Evolutionary conservation across 1,284 basidiomycete genomes (phyloP).

Genomic region (Mycena citricolor): DNA sequence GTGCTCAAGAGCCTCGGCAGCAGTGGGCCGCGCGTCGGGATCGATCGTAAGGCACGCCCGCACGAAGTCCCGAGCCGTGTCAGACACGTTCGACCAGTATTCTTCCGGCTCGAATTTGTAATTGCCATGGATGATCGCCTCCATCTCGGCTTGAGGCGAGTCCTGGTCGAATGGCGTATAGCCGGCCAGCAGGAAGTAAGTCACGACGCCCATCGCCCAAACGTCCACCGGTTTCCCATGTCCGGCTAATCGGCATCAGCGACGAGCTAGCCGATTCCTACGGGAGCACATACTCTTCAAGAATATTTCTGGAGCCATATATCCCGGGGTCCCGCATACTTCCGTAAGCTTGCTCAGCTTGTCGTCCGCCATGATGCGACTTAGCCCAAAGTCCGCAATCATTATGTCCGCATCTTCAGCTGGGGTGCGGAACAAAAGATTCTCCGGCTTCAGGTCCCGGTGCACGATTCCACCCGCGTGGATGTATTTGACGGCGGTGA

Average conservation of each 20-base stretch:
- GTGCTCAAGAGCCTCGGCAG: conserved; percentile 67
- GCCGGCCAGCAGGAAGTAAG: conserved; percentile 91
- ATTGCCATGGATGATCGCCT: conserved; percentile 89
- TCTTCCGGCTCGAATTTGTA: conserved; percentile 89
- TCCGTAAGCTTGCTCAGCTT: conserved; percentile 89
- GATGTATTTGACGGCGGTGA: conserved; percentile 87
- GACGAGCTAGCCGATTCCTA: conserved; percentile 35
- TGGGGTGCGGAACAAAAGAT: conserved; percentile 89
- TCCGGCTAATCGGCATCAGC: too few species aligned
- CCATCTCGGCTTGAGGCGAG: conserved; percentile 84
- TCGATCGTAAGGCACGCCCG: conserved; percentile 79
- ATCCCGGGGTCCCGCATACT: conserved; percentile 93
- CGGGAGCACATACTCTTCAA: conserved; percentile 67
- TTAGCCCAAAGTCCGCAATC: conserved; percentile 95
- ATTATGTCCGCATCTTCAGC: conserved; percentile 93
- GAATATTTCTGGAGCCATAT: conserved; percentile 99
- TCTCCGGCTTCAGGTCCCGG: conserved; percentile 96
- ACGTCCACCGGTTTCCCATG: conserved; percentile 96
- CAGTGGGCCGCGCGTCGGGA: conserved; percentile 74
- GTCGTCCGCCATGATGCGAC: conserved; percentile 86
- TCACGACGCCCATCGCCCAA: conserved; percentile 96
- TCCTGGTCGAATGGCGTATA: conserved; percentile 95
- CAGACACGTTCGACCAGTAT: conserved; percentile 84
- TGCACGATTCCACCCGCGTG: conserved; percentile 96
- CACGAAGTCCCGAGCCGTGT: conserved; percentile 81